phyloP scores from a whole-genome alignment of 805 yeast genomes.

The Kazachstania kunashirensis region DNA sequence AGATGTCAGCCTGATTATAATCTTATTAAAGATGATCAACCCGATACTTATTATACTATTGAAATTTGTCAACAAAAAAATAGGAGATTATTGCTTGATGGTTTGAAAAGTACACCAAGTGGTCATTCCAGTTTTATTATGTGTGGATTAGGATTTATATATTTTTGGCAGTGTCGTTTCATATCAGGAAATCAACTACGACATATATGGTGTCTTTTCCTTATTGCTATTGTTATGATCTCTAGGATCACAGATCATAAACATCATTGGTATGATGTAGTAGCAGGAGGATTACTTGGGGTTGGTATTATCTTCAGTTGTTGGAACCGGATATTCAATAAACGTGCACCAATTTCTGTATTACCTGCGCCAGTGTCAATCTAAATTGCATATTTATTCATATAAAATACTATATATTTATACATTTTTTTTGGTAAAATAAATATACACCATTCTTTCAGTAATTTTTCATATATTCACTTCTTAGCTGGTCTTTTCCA shows the following conservation, averaged over 20 bases:
- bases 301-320: slow-evolving; percentile 6
- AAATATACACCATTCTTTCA: not conserved
- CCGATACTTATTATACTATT: slow-evolving; percentile 5
- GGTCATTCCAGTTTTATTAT: slow-evolving; percentile 25
- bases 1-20: slow-evolving; percentile 18
- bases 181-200: slow-evolving; percentile 10
- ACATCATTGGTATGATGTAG: slow-evolving; percentile 27
- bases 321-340: slow-evolving; percentile 10
- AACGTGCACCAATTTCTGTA: not conserved
- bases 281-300: slow-evolving; percentile 20
- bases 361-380: slow-evolving; percentile 1
- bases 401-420: no score
- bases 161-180: slow-evolving; percentile 18
- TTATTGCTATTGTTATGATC: slow-evolving; percentile 20
- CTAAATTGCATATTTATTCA: not conserved
- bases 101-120: slow-evolving; percentile 27
- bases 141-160: slow-evolving; percentile 17
- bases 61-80: slow-evolving; percentile 17
- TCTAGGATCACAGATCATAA: slow-evolving; percentile 25
- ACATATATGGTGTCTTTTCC: slow-evolving; percentile 22
- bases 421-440: no score
- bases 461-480: not conserved
- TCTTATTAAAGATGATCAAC: slow-evolving; percentile 2
- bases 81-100: slow-evolving; percentile 17
- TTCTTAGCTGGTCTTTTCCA: slow-evolving; percentile 37